Percentiles rank a stretch among this genome's conserved stretches.
Conservation (phyloP, 306 rosid species). For the Corylus americana region DNA sequence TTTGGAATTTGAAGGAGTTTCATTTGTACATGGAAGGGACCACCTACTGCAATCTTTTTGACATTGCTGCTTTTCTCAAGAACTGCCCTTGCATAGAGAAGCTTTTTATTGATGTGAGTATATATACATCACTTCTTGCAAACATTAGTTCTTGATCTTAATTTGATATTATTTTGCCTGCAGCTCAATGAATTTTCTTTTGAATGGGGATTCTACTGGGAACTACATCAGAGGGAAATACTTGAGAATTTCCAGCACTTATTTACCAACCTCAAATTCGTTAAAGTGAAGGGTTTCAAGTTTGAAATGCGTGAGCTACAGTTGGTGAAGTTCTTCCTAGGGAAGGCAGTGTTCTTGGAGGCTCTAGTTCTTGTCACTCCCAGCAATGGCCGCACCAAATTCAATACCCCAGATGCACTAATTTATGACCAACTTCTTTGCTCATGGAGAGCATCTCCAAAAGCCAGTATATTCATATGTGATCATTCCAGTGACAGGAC, state of each 20-base stretch:
- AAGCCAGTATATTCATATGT: background rate
- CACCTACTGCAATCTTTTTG: constrained; percentile 38
- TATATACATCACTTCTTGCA: too few relatives aligned
- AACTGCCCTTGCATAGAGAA: constrained; percentile 35
- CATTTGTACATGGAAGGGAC: constrained; percentile 39
- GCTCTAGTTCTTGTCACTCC: constrained; percentile 22
- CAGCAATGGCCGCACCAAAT: background rate
- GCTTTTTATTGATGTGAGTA: constrained; percentile 50
- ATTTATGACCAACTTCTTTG: background rate
- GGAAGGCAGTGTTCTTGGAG: constrained; percentile 29
- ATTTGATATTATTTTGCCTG: background rate
- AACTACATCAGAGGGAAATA: constrained; percentile 29
- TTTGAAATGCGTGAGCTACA: constrained; percentile 20
- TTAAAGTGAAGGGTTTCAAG: constrained; percentile 40
- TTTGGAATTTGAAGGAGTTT: constrained; percentile 35
- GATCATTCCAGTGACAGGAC: background rate
- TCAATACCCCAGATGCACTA: background rate
- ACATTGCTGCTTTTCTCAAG: constrained; percentile 30
- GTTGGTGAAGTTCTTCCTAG: constrained; percentile 26
- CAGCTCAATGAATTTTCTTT: constrained; percentile 30
- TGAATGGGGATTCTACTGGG: constrained; percentile 31
- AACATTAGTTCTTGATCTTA: too few relatives aligned
- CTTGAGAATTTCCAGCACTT: background rate
- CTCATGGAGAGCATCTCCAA: constrained; percentile 24
- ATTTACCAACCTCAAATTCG: constrained; percentile 16